A percentile compares a stretch with the other conserved stretches of the same genome.
phyloP scores from a whole-genome alignment of 1,284 basidiomycete species.

The Uromyces viciae-fabae region DNA sequence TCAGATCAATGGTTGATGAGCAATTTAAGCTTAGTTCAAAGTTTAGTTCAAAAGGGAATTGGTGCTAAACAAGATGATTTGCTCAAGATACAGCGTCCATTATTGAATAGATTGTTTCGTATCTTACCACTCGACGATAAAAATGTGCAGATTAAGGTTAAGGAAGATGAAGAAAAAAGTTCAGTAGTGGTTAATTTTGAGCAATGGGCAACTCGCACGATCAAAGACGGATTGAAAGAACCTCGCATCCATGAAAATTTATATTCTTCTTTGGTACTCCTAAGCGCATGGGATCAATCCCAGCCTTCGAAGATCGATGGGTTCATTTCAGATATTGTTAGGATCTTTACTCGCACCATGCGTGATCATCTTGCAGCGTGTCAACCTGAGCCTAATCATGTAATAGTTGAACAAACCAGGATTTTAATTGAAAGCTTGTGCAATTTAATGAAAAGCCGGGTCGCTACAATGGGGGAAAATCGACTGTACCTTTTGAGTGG shows the following conservation, averaged over 20 bases:
- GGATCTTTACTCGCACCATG: conserved; percentile 76
- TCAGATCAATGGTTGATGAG: conserved; percentile 74
- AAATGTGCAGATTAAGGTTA: conserved; percentile 47
- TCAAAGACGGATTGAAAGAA: conserved; percentile 69
- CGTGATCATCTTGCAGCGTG: conserved; percentile 76
- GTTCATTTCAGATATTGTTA: conserved; percentile 73
- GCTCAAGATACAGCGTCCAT: conserved; percentile 62
- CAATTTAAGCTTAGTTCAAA: conserved; percentile 77
- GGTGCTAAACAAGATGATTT: conserved; percentile 53
- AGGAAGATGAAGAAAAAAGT: conserved; percentile 66
- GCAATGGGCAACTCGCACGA: conserved; percentile 68
- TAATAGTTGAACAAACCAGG: conserved; percentile 51
- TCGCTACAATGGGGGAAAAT: conserved; percentile 61
- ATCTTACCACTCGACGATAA: conserved; percentile 63
- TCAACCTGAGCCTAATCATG: conserved; percentile 52
- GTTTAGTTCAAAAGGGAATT: conserved; percentile 83
- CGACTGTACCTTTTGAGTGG: conserved; percentile 67
- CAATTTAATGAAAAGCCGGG: conserved; percentile 59
- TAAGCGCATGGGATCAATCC: conserved; percentile 81
- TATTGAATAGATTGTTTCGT: conserved; percentile 80
- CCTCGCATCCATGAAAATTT: conserved; percentile 65
- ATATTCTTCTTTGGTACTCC: conserved; percentile 76
- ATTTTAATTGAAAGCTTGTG: conserved; percentile 60
- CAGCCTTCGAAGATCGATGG: conserved; percentile 79
- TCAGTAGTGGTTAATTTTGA: conserved; percentile 73